Base-by-base conservation (phyloP, 768 basidiomycete species). In the Russula griseocarnosa region DNA sequence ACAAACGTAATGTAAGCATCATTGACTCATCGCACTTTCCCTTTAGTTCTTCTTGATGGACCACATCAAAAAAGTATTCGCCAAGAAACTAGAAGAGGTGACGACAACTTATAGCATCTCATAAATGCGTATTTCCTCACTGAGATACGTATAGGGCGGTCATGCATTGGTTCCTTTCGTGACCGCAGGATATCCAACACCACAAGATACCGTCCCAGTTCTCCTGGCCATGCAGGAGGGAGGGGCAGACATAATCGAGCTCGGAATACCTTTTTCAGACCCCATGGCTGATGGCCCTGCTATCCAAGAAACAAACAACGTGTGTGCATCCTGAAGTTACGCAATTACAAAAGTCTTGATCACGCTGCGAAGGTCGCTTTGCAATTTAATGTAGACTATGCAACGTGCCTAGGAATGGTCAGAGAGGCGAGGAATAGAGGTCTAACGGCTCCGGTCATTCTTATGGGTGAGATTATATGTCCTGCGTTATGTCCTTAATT, bases 241-340 rank as follows among this genome's bases (percentile, higher is more conserved):
- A 58, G 96, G 96, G 7, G 84, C 92, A 51, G 94, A 98, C 74
- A 84, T 98, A 64, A 94, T 98, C 65, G 96, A 99, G 74, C 82
- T 99, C 20, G 96, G 96, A 20, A 83, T 98, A 32, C 94, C 95
- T 0, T 98, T 96, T 79, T 95, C 92, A 59, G 96, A 98, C 77
- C 96, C 95, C 22, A 92, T 94, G 69, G 95, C 94, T 2, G 96
- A 99, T 76, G 96, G 96, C 0, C 92, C 91, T 28, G 86, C 85
- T 3, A 97, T 99, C 66, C 96, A 99, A 72, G 88, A 88, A 66
- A 83, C 91, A 14, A 98, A 98, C 74, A 91, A 89, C n/a, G 96
- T 94, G 65, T 67, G 86, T 79, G n/a, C 52, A 47, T 56, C 22
- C 36, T 52, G 14, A 54, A 34, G 16, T 38, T 38, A 47, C 24